phyloP scores from a whole-genome alignment of 805 yeast species.

The Metschnikowia gruessii region DNA sequence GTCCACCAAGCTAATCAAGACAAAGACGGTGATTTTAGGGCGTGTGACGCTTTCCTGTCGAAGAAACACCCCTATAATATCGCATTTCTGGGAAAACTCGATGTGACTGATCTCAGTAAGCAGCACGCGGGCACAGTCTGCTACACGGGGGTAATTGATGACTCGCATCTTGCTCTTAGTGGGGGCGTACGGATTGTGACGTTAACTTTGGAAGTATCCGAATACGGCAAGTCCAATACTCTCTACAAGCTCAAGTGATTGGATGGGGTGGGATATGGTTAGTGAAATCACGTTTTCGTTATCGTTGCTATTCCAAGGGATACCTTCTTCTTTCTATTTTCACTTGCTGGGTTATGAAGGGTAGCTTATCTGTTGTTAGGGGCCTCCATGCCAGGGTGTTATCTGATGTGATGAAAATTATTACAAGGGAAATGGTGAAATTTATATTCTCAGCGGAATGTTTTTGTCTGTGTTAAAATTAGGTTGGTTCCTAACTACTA shows the following conservation, averaged over 20 bases:
- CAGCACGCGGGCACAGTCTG: conserved; percentile 19
- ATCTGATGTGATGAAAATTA: too few relatives aligned
- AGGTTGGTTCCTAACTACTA: too few relatives aligned
- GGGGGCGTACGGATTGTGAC: conserved; percentile 30
- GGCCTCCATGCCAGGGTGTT: too few relatives aligned
- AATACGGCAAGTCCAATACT: conserved; percentile 8
- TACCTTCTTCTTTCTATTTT: too few relatives aligned
- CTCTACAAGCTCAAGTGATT: conserved; percentile 11
- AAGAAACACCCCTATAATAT: conserved; percentile 18
- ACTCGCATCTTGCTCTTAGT: conserved; percentile 30
- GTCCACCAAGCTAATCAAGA: conserved; percentile 25
- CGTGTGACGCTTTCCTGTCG: not conserved
- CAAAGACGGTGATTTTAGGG: not conserved
- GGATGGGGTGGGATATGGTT: not conserved
- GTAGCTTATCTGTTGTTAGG: too few relatives aligned
- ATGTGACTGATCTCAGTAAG: conserved; percentile 21
- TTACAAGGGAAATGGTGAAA: too few relatives aligned
- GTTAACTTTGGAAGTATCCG: conserved; percentile 20
- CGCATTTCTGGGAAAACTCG: conserved; percentile 25
- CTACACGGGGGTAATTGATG: conserved; percentile 32
- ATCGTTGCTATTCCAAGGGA: too few relatives aligned
- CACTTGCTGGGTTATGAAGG: too few relatives aligned
- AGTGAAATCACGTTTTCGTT: too few relatives aligned
- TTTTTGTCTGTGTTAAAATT: too few relatives aligned
- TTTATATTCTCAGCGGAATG: too few relatives aligned